Conservation (phyloP, 2,329 filamentous ascomycete species). For the Aspergillus pseudoterreus region DNA sequence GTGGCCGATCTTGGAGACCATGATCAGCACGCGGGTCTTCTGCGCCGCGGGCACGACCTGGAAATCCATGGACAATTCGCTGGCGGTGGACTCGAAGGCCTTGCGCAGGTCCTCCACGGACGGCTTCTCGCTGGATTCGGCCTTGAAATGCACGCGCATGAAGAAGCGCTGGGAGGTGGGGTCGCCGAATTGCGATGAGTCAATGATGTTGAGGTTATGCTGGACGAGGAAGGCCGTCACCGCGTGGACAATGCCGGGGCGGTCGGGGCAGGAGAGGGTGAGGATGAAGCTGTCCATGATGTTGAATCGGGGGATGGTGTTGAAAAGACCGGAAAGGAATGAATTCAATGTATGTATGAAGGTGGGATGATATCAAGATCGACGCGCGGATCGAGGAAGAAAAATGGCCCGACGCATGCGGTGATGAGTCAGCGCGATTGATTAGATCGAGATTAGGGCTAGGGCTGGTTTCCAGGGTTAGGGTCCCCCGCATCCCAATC, state of each 20-base stretch:
- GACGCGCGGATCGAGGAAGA: slow-evolving; percentile 1
- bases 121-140: slow-evolving; percentile 30
- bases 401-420: no score
- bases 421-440: no score
- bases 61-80: slow-evolving; percentile 66
- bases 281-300: slow-evolving; percentile 63
- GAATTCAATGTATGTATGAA: neutral
- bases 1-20: slow-evolving; percentile 87
- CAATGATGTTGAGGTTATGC: slow-evolving; percentile 74
- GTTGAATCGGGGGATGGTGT: slow-evolving; percentile 15
- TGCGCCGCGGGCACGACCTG: slow-evolving; percentile 64
- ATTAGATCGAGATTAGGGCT: neutral
- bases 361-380: slow-evolving; percentile 3
- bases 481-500: no score
- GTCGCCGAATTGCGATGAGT: slow-evolving; percentile 82
- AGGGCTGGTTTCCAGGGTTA: neutral
- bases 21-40: slow-evolving; percentile 76
- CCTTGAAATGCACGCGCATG: slow-evolving; percentile 81
- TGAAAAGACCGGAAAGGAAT: slow-evolving; percentile 18
- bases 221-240: slow-evolving; percentile 74
- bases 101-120: slow-evolving; percentile 45
- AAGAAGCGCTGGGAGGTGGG: slow-evolving; percentile 72
- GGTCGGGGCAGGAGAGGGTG: slow-evolving; percentile 79
- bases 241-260: slow-evolving; percentile 78
- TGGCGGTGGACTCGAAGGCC: slow-evolving; percentile 60